phyloP scores from a whole-genome alignment of 1,284 basidiomycete species.

The Marasmius oreades region DNA sequence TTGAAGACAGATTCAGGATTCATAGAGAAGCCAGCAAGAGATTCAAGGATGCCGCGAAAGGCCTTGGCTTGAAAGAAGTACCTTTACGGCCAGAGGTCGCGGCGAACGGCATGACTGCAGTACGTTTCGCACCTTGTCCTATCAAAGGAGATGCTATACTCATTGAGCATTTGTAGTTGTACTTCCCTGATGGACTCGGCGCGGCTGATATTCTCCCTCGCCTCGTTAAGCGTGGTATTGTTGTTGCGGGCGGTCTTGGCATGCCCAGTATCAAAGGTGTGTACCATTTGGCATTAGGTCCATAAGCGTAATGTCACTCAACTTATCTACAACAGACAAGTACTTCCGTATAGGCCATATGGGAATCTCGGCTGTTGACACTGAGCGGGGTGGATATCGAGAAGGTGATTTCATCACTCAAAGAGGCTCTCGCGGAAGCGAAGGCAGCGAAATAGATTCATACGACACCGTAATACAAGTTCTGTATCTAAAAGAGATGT shows the following conservation, averaged over 20 bases:
- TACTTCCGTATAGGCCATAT: conserved; percentile 90
- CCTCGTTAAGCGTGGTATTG: conserved; percentile 66
- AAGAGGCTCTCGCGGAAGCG: conserved; percentile 56
- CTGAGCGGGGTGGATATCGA: conserved; percentile 72
- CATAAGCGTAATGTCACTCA: conserved; percentile 6
- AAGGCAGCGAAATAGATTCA: conserved; percentile 19
- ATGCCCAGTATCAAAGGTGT: conserved; percentile 81
- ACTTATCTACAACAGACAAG: conserved; percentile 44
- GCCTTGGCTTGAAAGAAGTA: conserved; percentile 75
- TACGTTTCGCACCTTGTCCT: conserved; percentile 27
- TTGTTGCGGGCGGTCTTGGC: conserved; percentile 90
- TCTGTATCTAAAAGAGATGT: too few relatives aligned
- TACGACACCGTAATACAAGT: too few relatives aligned
- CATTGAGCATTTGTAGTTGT: conserved; percentile 40
- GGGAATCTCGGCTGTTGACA: conserved; percentile 80
- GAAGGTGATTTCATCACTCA: conserved; percentile 66
- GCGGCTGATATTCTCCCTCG: conserved; percentile 76
- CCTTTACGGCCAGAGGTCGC: conserved; percentile 59
- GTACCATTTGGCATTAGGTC: conserved; percentile 19
- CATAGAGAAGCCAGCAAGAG: conserved; percentile 75
- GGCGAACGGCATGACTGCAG: conserved; percentile 95
- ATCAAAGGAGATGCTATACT: conserved; percentile 3
- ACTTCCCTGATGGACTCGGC: conserved; percentile 74
- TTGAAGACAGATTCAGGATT: conserved; percentile 78
- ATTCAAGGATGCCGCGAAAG: conserved; percentile 69